Evolutionary conservation across 2,329 filamentous ascomycete genomes (phyloP).

Genomic region (Emmonsiellopsis sp.): DNA sequence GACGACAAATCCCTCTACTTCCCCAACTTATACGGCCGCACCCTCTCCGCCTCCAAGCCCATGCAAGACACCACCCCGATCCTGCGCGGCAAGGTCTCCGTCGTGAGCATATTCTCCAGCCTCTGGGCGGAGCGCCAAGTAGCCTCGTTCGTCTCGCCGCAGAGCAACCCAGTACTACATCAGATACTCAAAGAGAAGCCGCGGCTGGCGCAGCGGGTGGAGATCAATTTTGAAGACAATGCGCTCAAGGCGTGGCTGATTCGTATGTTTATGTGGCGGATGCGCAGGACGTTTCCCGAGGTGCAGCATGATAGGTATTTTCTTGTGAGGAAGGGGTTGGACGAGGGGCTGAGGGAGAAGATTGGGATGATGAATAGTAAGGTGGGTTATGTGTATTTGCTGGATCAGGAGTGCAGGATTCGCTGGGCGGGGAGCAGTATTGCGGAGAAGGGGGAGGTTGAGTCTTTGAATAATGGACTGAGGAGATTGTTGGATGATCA

Average conservation of each 20-base stretch:
- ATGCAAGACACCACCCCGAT: conserved; percentile 63
- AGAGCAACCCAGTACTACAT: conserved; percentile 61
- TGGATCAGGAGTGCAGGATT: conserved; percentile 80
- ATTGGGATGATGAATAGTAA: conserved; percentile 73
- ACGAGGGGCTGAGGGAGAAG: conserved; percentile 46
- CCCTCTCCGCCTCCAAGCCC: conserved; percentile 51
- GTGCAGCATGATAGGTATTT: conserved; percentile 51
- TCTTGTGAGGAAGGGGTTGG: conserved; percentile 48
- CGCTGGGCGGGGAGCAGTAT: conserved; percentile 76
- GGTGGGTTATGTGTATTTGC: conserved; percentile 86
- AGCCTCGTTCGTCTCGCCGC: conserved; percentile 56
- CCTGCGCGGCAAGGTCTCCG: conserved; percentile 61
- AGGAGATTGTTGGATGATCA: conserved; percentile 34
- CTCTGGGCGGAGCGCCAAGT: conserved; percentile 79
- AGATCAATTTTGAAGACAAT: conserved; percentile 84
- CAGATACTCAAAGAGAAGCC: conserved; percentile 45
- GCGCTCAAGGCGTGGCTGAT: conserved; percentile 51
- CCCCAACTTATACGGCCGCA: conserved; percentile 79
- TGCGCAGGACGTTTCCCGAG: conserved; percentile 38
- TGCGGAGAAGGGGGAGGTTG: conserved; percentile 31
- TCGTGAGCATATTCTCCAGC: conserved; percentile 74
- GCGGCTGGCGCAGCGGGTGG: conserved; percentile 62
- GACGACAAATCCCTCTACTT: conserved; percentile 79
- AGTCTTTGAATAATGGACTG: conserved; percentile 33
- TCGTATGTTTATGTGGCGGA: conserved; percentile 41